Evolutionary conservation across 2,329 filamentous ascomycete species (phyloP), one percentile per base, ranked within the genome.

Genomic region (Botrytis pseudocinerea): DNA sequence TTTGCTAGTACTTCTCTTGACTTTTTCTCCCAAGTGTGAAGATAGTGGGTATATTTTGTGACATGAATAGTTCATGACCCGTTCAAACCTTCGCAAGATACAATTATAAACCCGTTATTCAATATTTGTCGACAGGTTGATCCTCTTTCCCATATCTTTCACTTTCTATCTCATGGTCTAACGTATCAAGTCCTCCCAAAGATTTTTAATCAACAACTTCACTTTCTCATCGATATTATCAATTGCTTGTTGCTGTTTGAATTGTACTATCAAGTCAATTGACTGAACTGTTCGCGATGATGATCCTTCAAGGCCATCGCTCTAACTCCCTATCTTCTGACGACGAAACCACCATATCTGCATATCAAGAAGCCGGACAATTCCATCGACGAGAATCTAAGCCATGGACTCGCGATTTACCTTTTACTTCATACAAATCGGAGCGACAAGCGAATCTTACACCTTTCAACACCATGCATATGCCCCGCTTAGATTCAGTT

Each of bases 241-340:
- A 14, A 20, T 42, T 25, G 0, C 22, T 32, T 57, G 9, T 32
- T 32, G 5, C 5, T 18, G 2, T 57, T 32, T 32, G 1, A 44
- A 25, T 14, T 16, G 2, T 1, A 57, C 16, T 9, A 42, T 20
- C n/a, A 28, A 25, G 3, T 57, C n/a, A 6, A 22, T 12, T 42
- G 18, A 38, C 22, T 57, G 20, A 42, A 22, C 3, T 28, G 25
- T 57, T 32, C 9, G n/a, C 25, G 16, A 69, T 69, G 65, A 69
- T 69, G 65, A 69, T 69, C n/a, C 65, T 69, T 22, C 65, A 69
- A 69, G 65, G 65, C 8, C 65, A 69, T 32, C 65, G 65, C 22
- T 69, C 65, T 12, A 57, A 57, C 35, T 69, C 65, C 35, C 14
- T 40, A 25, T 69, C 65, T n/a, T 69, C 48, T 25, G n/a, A 57